These are phyloP conservation scores for Penicillium occitanis DNA, from an alignment of 2,329 filamentous ascomycete genomes.

Conservation along the genomic window DNA sequence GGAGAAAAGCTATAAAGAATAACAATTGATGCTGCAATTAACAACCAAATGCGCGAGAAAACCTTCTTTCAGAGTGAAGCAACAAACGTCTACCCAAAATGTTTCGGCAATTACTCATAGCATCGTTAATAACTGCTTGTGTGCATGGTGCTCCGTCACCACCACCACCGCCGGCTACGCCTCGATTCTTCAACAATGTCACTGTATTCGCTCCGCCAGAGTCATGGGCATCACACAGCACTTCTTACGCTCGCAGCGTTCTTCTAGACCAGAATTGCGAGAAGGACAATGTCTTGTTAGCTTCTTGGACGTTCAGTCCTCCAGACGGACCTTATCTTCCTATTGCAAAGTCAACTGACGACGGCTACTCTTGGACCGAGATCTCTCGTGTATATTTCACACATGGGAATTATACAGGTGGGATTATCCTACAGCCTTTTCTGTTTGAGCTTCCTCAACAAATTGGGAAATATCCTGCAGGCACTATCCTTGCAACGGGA, in stretches of 20 bases:
- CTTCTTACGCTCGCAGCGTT: constrained; percentile 53
- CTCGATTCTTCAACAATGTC: constrained; percentile 31
- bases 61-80: no score
- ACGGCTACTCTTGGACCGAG: constrained; percentile 62
- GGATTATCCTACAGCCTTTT: constrained; percentile 68
- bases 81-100: neutral
- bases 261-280: constrained; percentile 37
- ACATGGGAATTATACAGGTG: constrained; percentile 57
- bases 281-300: constrained; percentile 46
- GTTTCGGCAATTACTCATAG: neutral
- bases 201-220: constrained; percentile 48
- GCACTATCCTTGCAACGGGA: constrained; percentile 63
- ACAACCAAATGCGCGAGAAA: no score
- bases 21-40: no score
- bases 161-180: neutral
- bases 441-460: constrained; percentile 62
- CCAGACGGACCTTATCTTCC: constrained; percentile 58
- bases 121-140: neutral
- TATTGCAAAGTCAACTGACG: constrained; percentile 52
- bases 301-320: constrained; percentile 58
- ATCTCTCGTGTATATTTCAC: constrained; percentile 63
- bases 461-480: constrained; percentile 59
- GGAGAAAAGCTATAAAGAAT: no score
- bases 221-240: constrained; percentile 49
- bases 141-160: constrained; percentile 3